These are phyloP conservation scores for Pseudozyma sp. DNA, from an alignment of 1,284 basidiomycete species.

Conservation along the genomic window DNA sequence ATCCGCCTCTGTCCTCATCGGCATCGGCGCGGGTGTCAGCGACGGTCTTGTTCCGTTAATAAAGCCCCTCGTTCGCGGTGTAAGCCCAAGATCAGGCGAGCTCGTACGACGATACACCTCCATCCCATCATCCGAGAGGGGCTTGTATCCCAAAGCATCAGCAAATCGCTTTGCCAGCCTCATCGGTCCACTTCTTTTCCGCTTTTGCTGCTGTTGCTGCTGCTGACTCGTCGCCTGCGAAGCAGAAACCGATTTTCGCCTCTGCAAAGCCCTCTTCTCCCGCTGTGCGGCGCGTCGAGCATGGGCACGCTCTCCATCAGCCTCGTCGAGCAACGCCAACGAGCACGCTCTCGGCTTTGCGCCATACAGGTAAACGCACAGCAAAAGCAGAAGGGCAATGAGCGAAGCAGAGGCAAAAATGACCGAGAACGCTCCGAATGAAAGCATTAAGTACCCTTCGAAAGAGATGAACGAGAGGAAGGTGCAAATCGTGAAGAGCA, in stretches of 20 bases:
- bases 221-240: constrained; percentile 9
- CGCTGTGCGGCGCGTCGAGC: constrained; percentile 6
- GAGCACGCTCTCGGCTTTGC: constrained; percentile 20
- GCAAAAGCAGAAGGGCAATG: constrained; percentile 9
- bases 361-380: constrained; percentile 42
- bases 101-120: constrained; percentile 10
- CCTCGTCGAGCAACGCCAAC: constrained; percentile 26
- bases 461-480: constrained; percentile 22
- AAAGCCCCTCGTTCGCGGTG: neutral
- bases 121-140: constrained; percentile 20
- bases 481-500: constrained; percentile 27
- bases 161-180: constrained; percentile 9
- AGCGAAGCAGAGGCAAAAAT: constrained; percentile 44
- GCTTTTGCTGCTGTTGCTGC: neutral
- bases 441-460: constrained; percentile 14
- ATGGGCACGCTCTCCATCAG: constrained; percentile 23
- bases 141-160: constrained; percentile 27
- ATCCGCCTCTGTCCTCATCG: constrained; percentile 20
- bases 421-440: constrained; percentile 18
- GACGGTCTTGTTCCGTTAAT: neutral
- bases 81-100: too few species aligned
- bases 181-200: constrained; percentile 4
- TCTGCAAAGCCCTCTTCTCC: constrained; percentile 23
- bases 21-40: constrained; percentile 9
- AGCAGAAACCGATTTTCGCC: constrained; percentile 13